phyloP scores from a whole-genome alignment of 73 alveolate genomes.

The Paramecium octaurelia region DNA sequence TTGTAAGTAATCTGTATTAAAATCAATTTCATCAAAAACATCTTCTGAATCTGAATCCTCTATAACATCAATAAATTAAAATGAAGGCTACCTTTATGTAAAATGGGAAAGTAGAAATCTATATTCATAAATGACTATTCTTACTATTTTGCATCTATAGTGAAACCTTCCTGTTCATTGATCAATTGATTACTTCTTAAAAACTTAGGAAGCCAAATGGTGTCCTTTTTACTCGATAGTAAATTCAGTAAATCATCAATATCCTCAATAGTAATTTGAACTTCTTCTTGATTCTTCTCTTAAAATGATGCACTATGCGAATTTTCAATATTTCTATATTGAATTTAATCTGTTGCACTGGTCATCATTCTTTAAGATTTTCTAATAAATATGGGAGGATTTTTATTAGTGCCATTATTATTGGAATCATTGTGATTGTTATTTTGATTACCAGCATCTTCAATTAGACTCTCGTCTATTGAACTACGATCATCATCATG shows the following conservation, averaged over 20 bases:
- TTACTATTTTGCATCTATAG: constrained; percentile 42
- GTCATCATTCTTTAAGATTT: constrained; percentile 29
- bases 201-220: background rate
- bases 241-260: constrained; percentile 21
- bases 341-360: background rate
- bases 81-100: constrained; percentile 30
- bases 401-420: background rate
- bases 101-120: constrained; percentile 30
- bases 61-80: background rate
- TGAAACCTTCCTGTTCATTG: background rate
- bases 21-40: background rate
- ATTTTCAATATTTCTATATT: background rate
- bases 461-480: background rate
- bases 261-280: constrained; percentile 20
- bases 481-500: background rate
- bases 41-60: background rate
- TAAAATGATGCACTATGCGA: background rate
- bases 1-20: background rate
- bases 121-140: background rate
- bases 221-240: background rate
- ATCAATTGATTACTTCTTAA: background rate
- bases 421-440: background rate
- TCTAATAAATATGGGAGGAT: background rate
- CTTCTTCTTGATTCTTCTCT: background rate
- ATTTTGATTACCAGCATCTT: background rate